These are phyloP conservation scores for Yarrowia sp. DNA, from an alignment of 805 yeast species.

Conservation along the genomic window DNA sequence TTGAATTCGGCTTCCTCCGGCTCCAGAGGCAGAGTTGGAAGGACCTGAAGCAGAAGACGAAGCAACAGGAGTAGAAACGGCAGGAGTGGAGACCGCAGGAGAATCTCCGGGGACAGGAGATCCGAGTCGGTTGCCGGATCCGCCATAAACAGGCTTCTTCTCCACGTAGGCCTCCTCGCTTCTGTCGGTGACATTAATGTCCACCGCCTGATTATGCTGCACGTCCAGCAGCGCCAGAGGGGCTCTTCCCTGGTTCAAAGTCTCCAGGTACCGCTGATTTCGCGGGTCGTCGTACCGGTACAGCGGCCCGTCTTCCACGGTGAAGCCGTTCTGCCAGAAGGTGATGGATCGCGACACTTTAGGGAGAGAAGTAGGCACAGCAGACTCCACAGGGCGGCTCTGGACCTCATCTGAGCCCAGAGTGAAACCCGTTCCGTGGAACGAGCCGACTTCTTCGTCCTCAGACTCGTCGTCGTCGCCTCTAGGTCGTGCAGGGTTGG, in stretches of 20 bases:
- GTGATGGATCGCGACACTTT: constrained; percentile 79
- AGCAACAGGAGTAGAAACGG: constrained; percentile 26
- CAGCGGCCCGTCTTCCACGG: constrained; percentile 86
- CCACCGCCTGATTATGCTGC: constrained; percentile 87
- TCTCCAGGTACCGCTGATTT: constrained; percentile 73
- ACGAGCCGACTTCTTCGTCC: constrained; percentile 31
- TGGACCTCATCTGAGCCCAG: constrained; percentile 38
- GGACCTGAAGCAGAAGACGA: constrained; percentile 29
- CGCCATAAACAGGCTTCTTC: constrained; percentile 62
- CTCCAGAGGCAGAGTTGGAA: background rate
- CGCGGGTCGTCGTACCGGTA: constrained; percentile 88
- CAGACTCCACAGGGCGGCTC: constrained; percentile 30
- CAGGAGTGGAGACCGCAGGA: constrained; percentile 12
- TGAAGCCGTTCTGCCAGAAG: constrained; percentile 96
- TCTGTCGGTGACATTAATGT: constrained; percentile 78
- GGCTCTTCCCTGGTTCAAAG: constrained; percentile 85
- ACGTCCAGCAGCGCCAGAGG: constrained; percentile 82
- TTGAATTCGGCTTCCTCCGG: constrained; percentile 56
- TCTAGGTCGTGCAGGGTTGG: constrained; percentile 23
- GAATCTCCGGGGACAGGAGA: constrained; percentile 79
- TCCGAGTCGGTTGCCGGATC: constrained; percentile 83
- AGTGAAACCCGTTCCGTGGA: constrained; percentile 39
- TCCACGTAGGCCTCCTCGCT: constrained; percentile 76
- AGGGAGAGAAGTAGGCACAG: constrained; percentile 28
- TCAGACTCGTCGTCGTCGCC: constrained; percentile 31